A percentile compares a stretch with the other conserved stretches of the same genome.
Evolutionary conservation across 2,329 filamentous ascomycete species (phyloP).

Genomic region (Byssochlamys sp.): DNA sequence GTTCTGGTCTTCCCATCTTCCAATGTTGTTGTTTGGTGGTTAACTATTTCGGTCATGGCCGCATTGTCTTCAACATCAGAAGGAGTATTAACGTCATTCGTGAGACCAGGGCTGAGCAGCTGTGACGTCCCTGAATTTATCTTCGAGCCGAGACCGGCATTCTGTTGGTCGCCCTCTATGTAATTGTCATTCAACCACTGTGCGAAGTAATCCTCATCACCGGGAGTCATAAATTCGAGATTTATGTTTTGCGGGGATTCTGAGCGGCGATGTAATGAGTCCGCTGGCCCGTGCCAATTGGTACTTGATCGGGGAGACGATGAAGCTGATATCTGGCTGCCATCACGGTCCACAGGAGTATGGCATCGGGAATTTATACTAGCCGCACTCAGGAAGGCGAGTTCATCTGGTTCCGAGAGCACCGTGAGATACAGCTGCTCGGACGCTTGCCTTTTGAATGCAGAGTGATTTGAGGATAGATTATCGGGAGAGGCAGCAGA

Average conservation of each 20-base stretch:
- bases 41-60: constrained; percentile 1
- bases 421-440: constrained; percentile 32
- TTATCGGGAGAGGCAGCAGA: constrained; percentile 14
- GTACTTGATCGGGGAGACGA: neutral
- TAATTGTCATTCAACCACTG: neutral
- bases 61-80: constrained; percentile 12
- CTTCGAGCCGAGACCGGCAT: constrained; percentile 8
- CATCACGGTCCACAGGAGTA: constrained; percentile 13
- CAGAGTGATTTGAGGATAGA: constrained; percentile 16
- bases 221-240: neutral
- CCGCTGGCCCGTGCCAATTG: neutral
- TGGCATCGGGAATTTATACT: constrained; percentile 20
- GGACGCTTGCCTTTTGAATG: constrained; percentile 22
- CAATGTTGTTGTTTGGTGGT: neutral
- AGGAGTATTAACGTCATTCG: constrained; percentile 20
- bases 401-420: constrained; percentile 29
- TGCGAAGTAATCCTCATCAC: neutral
- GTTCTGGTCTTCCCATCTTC: neutral
- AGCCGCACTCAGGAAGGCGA: constrained; percentile 23
- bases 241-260: neutral
- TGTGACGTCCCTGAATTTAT: constrained; percentile 15
- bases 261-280: neutral
- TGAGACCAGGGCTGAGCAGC: constrained; percentile 24
- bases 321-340: constrained; percentile 3
- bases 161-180: neutral